These are phyloP conservation scores for Westerdykella aurantiaca DNA, from an alignment of 2,329 filamentous ascomycete species.

Conservation along the genomic window DNA sequence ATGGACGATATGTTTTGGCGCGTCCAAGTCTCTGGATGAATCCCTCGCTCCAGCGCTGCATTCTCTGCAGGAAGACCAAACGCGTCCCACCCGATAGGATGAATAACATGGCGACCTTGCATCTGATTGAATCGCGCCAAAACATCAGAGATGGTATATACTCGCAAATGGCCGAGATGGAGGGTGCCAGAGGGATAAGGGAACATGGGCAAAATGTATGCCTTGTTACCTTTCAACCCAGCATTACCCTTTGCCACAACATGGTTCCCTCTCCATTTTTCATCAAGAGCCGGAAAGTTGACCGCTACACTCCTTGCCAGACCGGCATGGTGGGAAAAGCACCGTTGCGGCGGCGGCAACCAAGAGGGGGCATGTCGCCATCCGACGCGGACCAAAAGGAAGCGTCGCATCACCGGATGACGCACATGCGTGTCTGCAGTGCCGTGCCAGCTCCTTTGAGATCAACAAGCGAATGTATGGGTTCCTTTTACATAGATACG, in stretches of 20 bases:
- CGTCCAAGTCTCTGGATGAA: conserved; percentile 76
- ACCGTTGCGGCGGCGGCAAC: conserved; percentile 2
- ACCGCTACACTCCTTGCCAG: conserved; percentile 9
- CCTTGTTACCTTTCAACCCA: conserved; percentile 31
- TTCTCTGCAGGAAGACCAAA: conserved; percentile 90
- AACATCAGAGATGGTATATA: conserved; percentile 87
- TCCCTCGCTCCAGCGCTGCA: conserved; percentile 75
- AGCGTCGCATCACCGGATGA: conserved; percentile 23
- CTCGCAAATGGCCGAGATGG: conserved; percentile 80
- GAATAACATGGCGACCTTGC: conserved; percentile 66
- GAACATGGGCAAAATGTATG: conserved; percentile 85
- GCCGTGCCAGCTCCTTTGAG: too few relatives aligned
- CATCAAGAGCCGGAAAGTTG: conserved; percentile 45
- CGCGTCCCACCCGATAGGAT: conserved; percentile 94
- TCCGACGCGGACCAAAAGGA: conserved; percentile 19
- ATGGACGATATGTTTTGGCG: conserved; percentile 73
- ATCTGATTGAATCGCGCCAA: conserved; percentile 70
- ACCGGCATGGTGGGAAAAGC: conserved; percentile 10
- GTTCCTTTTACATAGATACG: too few relatives aligned
- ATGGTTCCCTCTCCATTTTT: conserved; percentile 47
- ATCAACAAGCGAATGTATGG: too few relatives aligned
- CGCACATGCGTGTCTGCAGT: too few relatives aligned
- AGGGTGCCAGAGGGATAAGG: conserved; percentile 84
- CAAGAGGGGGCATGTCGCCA: conserved; percentile 19
- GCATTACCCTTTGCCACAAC: background rate